phyloP scores from a whole-genome alignment of 495 filamentous ascomycete species.

The Astrothelium macrocarpum region DNA sequence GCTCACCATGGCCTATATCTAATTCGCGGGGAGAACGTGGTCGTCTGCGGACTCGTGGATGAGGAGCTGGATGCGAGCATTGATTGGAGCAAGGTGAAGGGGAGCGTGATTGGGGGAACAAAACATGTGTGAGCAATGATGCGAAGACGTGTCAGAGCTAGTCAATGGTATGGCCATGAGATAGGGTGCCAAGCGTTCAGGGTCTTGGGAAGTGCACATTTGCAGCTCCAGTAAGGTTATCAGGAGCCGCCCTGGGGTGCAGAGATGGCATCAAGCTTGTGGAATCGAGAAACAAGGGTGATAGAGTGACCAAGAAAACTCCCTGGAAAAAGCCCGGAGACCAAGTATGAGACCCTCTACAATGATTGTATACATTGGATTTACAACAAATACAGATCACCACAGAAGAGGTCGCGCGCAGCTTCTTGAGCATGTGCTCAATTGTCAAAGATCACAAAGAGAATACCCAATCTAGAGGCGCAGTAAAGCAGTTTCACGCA shows the following conservation, averaged over 20 bases:
- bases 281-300: neutral
- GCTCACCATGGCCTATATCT: slow-evolving; percentile 82
- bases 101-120: slow-evolving; percentile 70
- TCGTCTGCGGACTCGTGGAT: slow-evolving; percentile 80
- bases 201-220: too few species aligned
- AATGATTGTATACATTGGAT: neutral
- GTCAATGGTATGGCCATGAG: too few species aligned
- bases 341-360: neutral
- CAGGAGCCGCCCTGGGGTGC: too few species aligned
- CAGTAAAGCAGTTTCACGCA: too few species aligned
- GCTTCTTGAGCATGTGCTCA: too few species aligned
- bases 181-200: neutral
- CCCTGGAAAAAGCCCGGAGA: neutral
- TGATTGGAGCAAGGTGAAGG: slow-evolving; percentile 83
- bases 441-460: too few species aligned
- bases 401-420: neutral
- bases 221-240: too few species aligned
- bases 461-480: too few species aligned
- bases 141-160: neutral
- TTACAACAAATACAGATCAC: neutral
- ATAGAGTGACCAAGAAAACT: neutral
- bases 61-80: slow-evolving; percentile 79
- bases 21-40: slow-evolving; percentile 90
- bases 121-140: slow-evolving; percentile 55
- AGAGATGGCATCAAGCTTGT: too few species aligned